Evolutionary conservation across 257 asterid species (phyloP).

Genomic region (Leonotis leonurus): DNA sequence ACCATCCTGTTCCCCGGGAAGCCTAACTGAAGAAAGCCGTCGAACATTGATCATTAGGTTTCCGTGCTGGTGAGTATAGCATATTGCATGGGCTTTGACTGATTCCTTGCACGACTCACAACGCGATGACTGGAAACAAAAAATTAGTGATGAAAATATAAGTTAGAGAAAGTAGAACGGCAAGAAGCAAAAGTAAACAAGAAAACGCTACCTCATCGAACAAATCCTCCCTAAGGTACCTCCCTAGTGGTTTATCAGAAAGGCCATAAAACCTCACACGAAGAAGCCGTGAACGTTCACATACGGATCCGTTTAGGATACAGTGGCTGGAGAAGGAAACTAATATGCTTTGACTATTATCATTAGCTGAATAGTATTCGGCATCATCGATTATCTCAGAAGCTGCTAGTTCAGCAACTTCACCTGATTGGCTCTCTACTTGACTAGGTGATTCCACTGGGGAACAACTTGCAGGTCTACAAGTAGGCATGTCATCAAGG

Average conservation of each 20-base stretch:
- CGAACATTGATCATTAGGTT: constrained; percentile 73
- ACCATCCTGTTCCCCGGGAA: constrained; percentile 79
- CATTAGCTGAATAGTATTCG: constrained; percentile 44
- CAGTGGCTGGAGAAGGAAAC: constrained; percentile 87
- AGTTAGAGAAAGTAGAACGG: neutral
- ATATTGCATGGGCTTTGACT: constrained; percentile 68
- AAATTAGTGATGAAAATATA: constrained; percentile 1
- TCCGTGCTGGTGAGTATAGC: constrained; percentile 84
- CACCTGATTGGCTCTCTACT: constrained; percentile 32
- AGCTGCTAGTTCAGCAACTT: constrained; percentile 22
- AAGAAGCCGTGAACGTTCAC: constrained; percentile 70
- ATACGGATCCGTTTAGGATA: constrained; percentile 52
- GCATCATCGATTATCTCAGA: constrained; percentile 27
- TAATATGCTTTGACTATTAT: constrained; percentile 61
- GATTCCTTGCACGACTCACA: constrained; percentile 82
- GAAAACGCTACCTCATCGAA: constrained; percentile 59
- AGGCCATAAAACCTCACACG: constrained; percentile 73
- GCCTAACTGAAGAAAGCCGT: constrained; percentile 45
- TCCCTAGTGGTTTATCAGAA: constrained; percentile 90
- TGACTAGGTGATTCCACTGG: neutral
- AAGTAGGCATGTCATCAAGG: neutral
- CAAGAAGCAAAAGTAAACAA: neutral
- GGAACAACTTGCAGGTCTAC: neutral
- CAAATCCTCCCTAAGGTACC: constrained; percentile 70
- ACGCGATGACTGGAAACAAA: constrained; percentile 42